Base-by-base conservation (phyloP, 495 filamentous ascomycete species). In the Aspergillus sclerotiicarbonarius region DNA sequence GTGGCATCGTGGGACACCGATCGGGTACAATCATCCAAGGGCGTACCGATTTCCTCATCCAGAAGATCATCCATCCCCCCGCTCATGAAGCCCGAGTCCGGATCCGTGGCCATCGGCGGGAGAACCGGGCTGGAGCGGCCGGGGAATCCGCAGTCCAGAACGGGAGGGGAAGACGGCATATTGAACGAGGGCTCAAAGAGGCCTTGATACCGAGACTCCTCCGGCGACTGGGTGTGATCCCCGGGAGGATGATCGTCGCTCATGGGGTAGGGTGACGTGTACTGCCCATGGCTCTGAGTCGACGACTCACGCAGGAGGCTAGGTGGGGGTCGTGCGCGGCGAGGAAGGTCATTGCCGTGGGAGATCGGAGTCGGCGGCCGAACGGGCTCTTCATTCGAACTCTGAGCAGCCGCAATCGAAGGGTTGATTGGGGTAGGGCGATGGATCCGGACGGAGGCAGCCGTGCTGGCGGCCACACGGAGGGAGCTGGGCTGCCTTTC, bases 391-490 rank as follows among this genome's bases (percentile, higher is more conserved):
- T 94, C 89, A n/a, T 86, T 66, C 41, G 87, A 82, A 31, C 74
- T 79, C 19, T 76, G 63, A 32, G 73, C 69, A n/a, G 66, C 61
- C 61, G 76, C 56, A 39, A 78, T 68, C 6, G 79, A 77, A 39
- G 82, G 82, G 31, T 83, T 83, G 18, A 82, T 70, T 8, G 86
- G 81, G 31, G 89, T 82, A 8, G 91, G 92, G 54, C 90, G 82
- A 71, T 95, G 88, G 44, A 87, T 85, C n/a, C 91, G 89, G 56
- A 96, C 80, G 8, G 92, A 95, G 16, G 90, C 90, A 31, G 91
- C 84, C 15, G 90, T 93, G 68, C 90, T 94, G 18, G 92, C 92
- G 60, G 88, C 86, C 10, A 96, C 90, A 53, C 92, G 81, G n/a
- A 96, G 76, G 7, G 91, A 95, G 37, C 90, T 89, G 18, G 86